These are phyloP conservation scores for Rosa lucieae DNA, from an alignment of 306 rosid species.

Conservation along the genomic window DNA sequence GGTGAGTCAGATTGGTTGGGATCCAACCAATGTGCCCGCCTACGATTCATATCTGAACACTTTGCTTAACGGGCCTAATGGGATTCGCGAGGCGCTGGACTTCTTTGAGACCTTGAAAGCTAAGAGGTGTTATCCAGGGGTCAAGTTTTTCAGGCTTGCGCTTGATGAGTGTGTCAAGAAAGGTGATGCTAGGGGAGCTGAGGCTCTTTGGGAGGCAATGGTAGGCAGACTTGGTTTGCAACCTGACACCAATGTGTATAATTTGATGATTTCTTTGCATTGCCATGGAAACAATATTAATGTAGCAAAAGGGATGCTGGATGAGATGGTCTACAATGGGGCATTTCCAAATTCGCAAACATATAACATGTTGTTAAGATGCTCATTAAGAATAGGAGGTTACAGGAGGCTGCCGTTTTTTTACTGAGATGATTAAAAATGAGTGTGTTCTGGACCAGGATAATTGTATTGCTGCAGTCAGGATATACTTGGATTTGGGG, in stretches of 20 bases:
- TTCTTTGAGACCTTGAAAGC: constrained; percentile 46
- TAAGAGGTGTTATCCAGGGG: constrained; percentile 54
- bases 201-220: constrained; percentile 56
- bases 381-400: constrained; percentile 46
- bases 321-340: constrained; percentile 56
- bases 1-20: constrained; percentile 66
- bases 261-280: constrained; percentile 51
- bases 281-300: constrained; percentile 37
- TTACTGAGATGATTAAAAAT: constrained; percentile 63
- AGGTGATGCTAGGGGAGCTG: constrained; percentile 42
- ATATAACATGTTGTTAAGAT: constrained; percentile 50
- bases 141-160: constrained; percentile 54
- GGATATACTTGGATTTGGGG: constrained; percentile 41
- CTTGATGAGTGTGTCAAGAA: constrained; percentile 52
- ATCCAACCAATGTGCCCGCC: constrained; percentile 55
- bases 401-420: constrained; percentile 46
- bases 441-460: constrained; percentile 56
- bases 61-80: constrained; percentile 49
- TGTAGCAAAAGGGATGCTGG: constrained; percentile 41
- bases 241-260: constrained; percentile 46
- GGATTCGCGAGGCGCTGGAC: constrained; percentile 41
- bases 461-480: constrained; percentile 53
- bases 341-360: constrained; percentile 48
- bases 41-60: constrained; percentile 55
- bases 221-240: constrained; percentile 26